These are phyloP conservation scores for Rutstroemia sp. DNA, from an alignment of 2,329 filamentous ascomycete genomes.

Conservation along the genomic window DNA sequence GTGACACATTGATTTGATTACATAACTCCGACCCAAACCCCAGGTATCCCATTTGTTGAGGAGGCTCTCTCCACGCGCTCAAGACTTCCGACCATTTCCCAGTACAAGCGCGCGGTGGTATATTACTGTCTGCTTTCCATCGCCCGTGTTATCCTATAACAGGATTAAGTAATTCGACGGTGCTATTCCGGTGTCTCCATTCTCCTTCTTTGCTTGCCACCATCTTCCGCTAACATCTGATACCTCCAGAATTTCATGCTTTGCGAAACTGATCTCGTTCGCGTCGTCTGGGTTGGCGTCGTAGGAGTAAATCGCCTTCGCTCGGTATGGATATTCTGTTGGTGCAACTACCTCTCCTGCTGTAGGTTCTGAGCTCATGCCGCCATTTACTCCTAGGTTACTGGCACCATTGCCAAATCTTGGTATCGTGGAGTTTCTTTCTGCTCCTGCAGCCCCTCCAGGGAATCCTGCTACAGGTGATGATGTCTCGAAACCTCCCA, in stretches of 20 bases:
- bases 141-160: constrained; percentile 41
- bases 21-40: constrained; percentile 12
- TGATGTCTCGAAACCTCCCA: constrained; percentile 94
- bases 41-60: constrained; percentile 8
- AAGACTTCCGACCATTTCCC: constrained; percentile 7
- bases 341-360: constrained; percentile 57
- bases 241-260: constrained; percentile 93
- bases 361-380: constrained; percentile 25
- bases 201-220: constrained; percentile 98
- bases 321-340: constrained; percentile 92
- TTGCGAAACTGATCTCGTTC: constrained; percentile 93
- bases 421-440: constrained; percentile 54
- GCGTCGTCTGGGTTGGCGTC: constrained; percentile 96
- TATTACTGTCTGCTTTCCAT: constrained; percentile 1
- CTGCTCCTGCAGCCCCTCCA: constrained; percentile 28
- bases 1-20: constrained; percentile 17
- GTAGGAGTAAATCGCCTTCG: constrained; percentile 98
- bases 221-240: constrained; percentile 93
- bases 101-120: constrained; percentile 4
- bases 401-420: constrained; percentile 35
- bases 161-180: constrained; percentile 82
- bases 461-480: constrained; percentile 56
- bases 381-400: constrained; percentile 26
- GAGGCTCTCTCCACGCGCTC: neutral
- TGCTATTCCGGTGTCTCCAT: constrained; percentile 84